Evolutionary conservation across 2,329 filamentous ascomycete species (phyloP), one percentile per base, ranked within the genome.

Genomic region (Hypoxylon sp.): DNA sequence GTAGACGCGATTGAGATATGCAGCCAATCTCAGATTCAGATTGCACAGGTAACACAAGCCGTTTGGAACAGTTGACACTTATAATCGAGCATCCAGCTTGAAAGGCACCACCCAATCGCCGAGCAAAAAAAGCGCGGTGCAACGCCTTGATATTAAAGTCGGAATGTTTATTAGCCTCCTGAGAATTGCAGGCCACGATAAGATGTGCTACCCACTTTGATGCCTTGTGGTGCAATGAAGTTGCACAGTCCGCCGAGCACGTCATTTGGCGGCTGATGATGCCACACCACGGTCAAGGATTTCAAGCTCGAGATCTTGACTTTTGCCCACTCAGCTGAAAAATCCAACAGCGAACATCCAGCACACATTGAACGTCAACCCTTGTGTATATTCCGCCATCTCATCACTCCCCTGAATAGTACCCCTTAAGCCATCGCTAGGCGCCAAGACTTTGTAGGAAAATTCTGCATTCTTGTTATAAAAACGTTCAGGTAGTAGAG

Each of bases 241-340:
- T 61, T 56, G 55, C 64, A 48, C 46, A 16, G 53, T 61, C n/a
- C 18, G 12, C 18, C 33, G 32, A 69, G 67, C 67, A 69, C 67
- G 67, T 53, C 58, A 70, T 70, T 56, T 56, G 55, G 38, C 36
- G 16, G 53, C 45, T 53, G 58, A 70, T 70, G 67, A 68, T 70
- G 61, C 66, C 66, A 69, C 56, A 32, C 38, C 3, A 28, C 28
- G 49, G 32, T 12, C 51, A 61, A 46, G 54, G 53, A 51, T 40
- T 11, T 7, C n/a, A 42, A 61, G 44, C 1, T 26, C 7, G 4
- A 18, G 6, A 22, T 50, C n/a, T 7, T 20, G 24, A 16, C 28
- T 20, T 18, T 18, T 12, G 14, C 28, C 14, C 33, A 11, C 16
- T 11, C 16, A 40, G 36, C 36, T 40, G 16, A 40, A 20, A 36